Evolutionary conservation across 2,329 filamentous ascomycete species (phyloP).

Genomic region (Colletotrichum spinosum): DNA sequence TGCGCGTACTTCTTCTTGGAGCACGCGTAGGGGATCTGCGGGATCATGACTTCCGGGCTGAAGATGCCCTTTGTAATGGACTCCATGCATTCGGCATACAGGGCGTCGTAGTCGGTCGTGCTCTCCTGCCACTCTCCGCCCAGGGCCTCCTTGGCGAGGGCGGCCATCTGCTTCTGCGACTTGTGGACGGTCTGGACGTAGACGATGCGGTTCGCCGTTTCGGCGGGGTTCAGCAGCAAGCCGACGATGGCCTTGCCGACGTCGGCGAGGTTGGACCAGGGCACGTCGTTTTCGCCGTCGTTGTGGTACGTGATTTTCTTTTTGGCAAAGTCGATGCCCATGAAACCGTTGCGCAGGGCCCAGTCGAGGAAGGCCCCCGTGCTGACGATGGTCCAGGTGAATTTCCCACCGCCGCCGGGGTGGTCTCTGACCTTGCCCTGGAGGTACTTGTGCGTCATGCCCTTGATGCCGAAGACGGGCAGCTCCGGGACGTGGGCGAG

Average conservation of each 20-base stretch:
- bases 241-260: conserved; percentile 43
- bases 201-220: conserved; percentile 44
- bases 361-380: conserved; percentile 47
- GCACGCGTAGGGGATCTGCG: conserved; percentile 38
- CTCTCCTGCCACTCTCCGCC: conserved; percentile 38
- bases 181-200: conserved; percentile 40
- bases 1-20: conserved; percentile 35
- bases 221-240: conserved; percentile 42
- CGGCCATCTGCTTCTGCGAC: conserved; percentile 42
- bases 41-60: conserved; percentile 34
- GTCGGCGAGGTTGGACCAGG: conserved; percentile 41
- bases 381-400: conserved; percentile 45
- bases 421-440: conserved; percentile 41
- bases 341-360: conserved; percentile 39
- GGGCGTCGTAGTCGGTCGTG: conserved; percentile 34
- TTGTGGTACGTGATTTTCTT: conserved; percentile 39
- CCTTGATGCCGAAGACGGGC: conserved; percentile 40
- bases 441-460: conserved; percentile 36
- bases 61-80: conserved; percentile 39
- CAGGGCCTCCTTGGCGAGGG: conserved; percentile 38
- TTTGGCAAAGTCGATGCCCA: conserved; percentile 42
- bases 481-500: conserved; percentile 36
- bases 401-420: conserved; percentile 5
- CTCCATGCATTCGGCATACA: conserved; percentile 37
- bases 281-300: conserved; percentile 42